These are phyloP conservation scores for Elsinoe arachidis DNA, from an alignment of 2,329 filamentous ascomycete species.

Conservation along the genomic window DNA sequence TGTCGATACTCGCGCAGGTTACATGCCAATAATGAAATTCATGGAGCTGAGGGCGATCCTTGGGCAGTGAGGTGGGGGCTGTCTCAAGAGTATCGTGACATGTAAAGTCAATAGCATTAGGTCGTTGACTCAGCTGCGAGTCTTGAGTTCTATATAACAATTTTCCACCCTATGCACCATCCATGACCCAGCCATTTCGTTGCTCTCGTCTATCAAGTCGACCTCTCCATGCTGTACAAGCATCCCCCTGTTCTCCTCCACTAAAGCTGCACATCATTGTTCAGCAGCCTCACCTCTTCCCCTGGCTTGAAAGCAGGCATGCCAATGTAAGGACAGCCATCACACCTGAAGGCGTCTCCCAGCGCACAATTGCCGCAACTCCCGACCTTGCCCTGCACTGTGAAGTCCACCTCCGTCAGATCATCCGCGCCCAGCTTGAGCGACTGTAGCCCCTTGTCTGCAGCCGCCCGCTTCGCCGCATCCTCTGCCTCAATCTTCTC, in stretches of 20 bases:
- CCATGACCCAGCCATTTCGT: neutral
- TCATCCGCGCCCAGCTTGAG: constrained; percentile 69
- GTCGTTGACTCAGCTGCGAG: neutral
- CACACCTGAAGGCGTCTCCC: constrained; percentile 66
- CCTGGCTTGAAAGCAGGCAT: constrained; percentile 94
- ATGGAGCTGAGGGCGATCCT: too few species aligned
- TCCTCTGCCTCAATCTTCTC: constrained; percentile 83
- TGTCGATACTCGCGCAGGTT: neutral
- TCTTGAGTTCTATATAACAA: neutral
- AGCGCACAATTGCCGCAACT: constrained; percentile 91
- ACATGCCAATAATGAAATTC: too few species aligned
- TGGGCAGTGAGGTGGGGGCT: too few species aligned
- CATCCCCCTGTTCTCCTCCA: neutral
- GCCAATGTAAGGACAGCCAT: constrained; percentile 74
- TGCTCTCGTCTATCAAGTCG: neutral
- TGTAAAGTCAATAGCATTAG: neutral
- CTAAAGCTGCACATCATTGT: constrained; percentile 76
- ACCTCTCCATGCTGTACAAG: neutral
- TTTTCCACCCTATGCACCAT: neutral
- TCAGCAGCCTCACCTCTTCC: constrained; percentile 81
- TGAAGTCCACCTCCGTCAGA: constrained; percentile 87
- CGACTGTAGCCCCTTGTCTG: constrained; percentile 56
- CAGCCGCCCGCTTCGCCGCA: constrained; percentile 53
- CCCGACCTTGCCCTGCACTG: constrained; percentile 91
- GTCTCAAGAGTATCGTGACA: neutral